Evolutionary conservation across 2,329 filamentous ascomycete genomes (phyloP), one percentile per base, ranked within the genome.

Genomic region (Cladosporium sp.): DNA sequence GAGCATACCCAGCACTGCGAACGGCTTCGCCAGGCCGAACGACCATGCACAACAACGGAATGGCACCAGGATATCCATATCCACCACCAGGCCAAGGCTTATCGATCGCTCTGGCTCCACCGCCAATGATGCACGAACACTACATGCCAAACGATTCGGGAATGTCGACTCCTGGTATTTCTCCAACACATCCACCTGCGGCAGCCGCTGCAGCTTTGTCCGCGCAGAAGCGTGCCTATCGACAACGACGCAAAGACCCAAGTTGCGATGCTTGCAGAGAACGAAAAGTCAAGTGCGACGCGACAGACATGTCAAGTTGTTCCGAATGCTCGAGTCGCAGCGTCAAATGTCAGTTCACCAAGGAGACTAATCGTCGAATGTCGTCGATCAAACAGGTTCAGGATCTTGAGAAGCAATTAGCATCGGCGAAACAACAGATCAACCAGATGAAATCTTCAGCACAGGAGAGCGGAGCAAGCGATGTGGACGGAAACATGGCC

Each of bases 321-420:
- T 97, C 94, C 1, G 94, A 99, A 76, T 99, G 94, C 76, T 94
- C 91, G 4, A 97, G 92, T 73, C 88, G 94, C 64, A 95, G 93
- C 71, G 93, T 97, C 64, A 96, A 95, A 74, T 99, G 94, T 72
- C 93, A 97, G 71, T 99, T 99, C 72, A 99, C 94, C 51, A 99
- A 99, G 76, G 94, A 99, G 75, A 99, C 94, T 12, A 99, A 99
- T 73, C 84, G 94, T 60, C 86, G 94, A 62, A 99, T 99, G 94
- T 97, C 94, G 17, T 97, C 93, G 1, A 97, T 97, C 77, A 99
- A 97, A 84, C 94, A 97, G 79, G 90, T 97, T 12, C 94, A 97
- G 75, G 94, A 99, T 72, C 81, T 99, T 25, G 93, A 97, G 76
- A 94, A 91, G 74, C 92, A 97, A 74, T 84, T 97, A 68, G 84